Conservation (phyloP, 2,329 filamentous ascomycete genomes). For the Colletotrichum magnum region DNA sequence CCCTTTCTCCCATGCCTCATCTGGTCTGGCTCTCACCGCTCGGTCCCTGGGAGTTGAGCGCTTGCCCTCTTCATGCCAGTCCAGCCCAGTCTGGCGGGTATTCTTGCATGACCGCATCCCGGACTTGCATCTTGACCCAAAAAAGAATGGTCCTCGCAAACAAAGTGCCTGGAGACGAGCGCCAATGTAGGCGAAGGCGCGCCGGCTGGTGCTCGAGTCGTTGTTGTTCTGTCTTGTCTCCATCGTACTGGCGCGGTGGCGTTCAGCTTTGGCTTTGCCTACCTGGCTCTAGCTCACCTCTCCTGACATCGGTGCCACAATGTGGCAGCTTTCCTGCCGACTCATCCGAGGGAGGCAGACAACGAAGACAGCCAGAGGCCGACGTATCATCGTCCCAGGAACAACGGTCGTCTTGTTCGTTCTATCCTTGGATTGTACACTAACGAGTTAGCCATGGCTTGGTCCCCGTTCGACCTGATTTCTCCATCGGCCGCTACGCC, state of each 20-base stretch:
- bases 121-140: slow-evolving; percentile 23
- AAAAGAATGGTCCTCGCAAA: neutral
- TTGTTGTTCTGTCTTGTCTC: slow-evolving; percentile 11
- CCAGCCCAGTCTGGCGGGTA: slow-evolving; percentile 20
- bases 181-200: slow-evolving; percentile 19
- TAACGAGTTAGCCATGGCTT: slow-evolving; percentile 18
- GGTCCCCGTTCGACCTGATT: slow-evolving; percentile 30
- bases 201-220: neutral
- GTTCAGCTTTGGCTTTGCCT: slow-evolving; percentile 11
- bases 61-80: slow-evolving; percentile 9
- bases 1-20: neutral
- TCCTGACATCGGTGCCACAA: slow-evolving; percentile 10
- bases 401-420: slow-evolving; percentile 1
- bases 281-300: neutral
- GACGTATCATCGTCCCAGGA: slow-evolving; percentile 2
- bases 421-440: slow-evolving; percentile 31
- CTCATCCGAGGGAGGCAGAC: slow-evolving; percentile 10
- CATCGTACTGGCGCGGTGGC: slow-evolving; percentile 24
- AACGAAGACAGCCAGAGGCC: neutral
- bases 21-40: slow-evolving; percentile 11
- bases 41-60: slow-evolving; percentile 1
- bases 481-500: slow-evolving; percentile 22
- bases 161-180: neutral
- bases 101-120: slow-evolving; percentile 5
- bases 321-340: slow-evolving; percentile 10